A percentile compares a stretch with the other conserved stretches of the same genome.
phyloP scores from a whole-genome alignment of 768 basidiomycete species.

The Leccinum disarticulatum region DNA sequence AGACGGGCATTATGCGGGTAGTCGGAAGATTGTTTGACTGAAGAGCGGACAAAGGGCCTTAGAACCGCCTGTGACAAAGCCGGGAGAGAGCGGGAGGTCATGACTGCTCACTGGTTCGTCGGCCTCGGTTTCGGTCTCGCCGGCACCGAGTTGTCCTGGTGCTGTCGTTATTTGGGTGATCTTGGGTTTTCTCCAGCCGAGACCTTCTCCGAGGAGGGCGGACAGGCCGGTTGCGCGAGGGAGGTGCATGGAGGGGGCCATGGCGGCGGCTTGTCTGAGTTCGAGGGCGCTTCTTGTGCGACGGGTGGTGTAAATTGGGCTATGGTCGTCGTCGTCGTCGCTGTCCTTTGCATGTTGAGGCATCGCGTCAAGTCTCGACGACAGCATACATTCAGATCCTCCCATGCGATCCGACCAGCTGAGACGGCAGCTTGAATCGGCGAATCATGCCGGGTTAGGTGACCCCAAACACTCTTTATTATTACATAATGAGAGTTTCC shows the following conservation, averaged over 20 bases:
- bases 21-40: slow-evolving; percentile 71
- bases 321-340: slow-evolving; percentile 5
- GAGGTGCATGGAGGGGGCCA: slow-evolving; percentile 7
- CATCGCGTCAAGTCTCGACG: slow-evolving; percentile 3
- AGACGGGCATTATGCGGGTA: slow-evolving; percentile 54
- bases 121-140: slow-evolving; percentile 77
- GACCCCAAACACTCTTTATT: slow-evolving; percentile 13
- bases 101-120: slow-evolving; percentile 64
- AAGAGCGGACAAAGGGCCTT: slow-evolving; percentile 4
- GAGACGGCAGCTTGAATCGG: not conserved
- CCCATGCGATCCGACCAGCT: not conserved
- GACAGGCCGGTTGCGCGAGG: slow-evolving; percentile 21
- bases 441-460: slow-evolving; percentile 1
- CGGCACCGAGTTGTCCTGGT: slow-evolving; percentile 58
- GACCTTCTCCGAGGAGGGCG: slow-evolving; percentile 26
- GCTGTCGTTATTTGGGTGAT: slow-evolving; percentile 57
- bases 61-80: slow-evolving; percentile 5
- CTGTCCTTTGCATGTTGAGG: not conserved
- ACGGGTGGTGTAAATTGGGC: slow-evolving; percentile 19
- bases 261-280: slow-evolving; percentile 9
- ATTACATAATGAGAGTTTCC: slow-evolving; percentile 24
- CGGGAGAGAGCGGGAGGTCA: not conserved
- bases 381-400: not conserved
- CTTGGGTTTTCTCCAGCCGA: slow-evolving; percentile 39
- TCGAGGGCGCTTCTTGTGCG: slow-evolving; percentile 26